These are phyloP conservation scores for Populus hybrid DNA, from an alignment of 441 rosid genomes.

Conservation along the genomic window DNA sequence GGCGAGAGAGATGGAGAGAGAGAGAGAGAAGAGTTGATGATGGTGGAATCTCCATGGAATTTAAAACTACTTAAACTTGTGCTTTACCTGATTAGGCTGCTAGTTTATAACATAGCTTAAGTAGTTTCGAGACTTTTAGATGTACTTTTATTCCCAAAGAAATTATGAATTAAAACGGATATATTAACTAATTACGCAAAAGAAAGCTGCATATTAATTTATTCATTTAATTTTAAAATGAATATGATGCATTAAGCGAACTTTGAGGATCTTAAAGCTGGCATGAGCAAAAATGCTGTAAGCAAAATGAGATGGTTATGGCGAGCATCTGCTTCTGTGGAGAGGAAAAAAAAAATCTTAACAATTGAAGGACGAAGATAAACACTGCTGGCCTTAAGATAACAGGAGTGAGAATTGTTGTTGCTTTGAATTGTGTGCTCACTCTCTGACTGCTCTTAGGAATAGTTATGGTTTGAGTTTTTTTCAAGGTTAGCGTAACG, in stretches of 20 bases:
- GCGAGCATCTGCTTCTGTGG: no score
- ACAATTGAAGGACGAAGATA: not conserved
- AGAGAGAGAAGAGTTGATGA: no score
- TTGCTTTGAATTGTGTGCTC: not conserved
- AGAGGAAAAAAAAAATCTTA: no score
- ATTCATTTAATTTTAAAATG: not conserved
- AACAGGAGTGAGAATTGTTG: no score
- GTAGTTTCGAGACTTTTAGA: not conserved
- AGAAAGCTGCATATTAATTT: not conserved
- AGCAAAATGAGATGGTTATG: not conserved
- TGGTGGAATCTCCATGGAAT: no score
- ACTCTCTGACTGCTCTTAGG: not conserved
- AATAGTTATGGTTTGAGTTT: not conserved
- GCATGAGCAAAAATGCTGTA: not conserved
- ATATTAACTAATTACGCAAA: not conserved
- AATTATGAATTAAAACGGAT: not conserved
- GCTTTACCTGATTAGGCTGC: no score
- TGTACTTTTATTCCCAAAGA: not conserved
- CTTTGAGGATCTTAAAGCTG: not conserved
- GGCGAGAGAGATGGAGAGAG: no score
- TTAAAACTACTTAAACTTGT: no score
- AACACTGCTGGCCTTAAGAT: not conserved
- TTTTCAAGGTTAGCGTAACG: not conserved
- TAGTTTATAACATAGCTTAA: not conserved
- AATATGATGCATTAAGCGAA: not conserved